Percentiles rank a stretch among this genome's conserved stretches.
Evolutionary conservation across 768 basidiomycete species (phyloP).

Genomic region (Lyophyllum shimeji): DNA sequence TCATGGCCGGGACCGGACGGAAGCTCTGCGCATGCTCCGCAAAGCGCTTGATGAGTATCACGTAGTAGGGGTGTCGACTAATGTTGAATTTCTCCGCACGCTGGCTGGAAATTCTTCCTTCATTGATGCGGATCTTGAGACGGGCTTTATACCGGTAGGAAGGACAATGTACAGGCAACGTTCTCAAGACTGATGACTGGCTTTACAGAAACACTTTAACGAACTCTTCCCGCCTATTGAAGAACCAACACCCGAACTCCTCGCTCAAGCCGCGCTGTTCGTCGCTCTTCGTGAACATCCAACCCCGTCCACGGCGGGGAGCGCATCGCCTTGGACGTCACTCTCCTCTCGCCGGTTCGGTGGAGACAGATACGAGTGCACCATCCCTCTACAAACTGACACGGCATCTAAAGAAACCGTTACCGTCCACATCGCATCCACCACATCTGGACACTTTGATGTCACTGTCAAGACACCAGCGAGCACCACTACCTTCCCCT

Average conservation of each 20-base stretch:
- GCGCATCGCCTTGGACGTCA: slow-evolving; percentile 64
- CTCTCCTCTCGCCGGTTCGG: slow-evolving; percentile 78
- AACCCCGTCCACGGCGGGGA: slow-evolving; percentile 15
- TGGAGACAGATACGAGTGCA: slow-evolving; percentile 65
- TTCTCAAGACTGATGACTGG: background rate
- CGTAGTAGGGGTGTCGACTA: slow-evolving; percentile 89
- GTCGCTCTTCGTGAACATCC: slow-evolving; percentile 64
- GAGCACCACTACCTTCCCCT: slow-evolving; percentile 38
- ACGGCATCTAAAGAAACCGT: slow-evolving; percentile 38
- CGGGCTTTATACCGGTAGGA: slow-evolving; percentile 82
- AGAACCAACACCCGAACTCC: slow-evolving; percentile 57
- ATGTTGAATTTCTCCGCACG: slow-evolving; percentile 81
- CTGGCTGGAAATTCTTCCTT: slow-evolving; percentile 81
- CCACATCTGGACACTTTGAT: slow-evolving; percentile 47
- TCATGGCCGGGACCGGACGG: slow-evolving; percentile 79
- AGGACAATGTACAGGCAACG: slow-evolving; percentile 16
- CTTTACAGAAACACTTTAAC: slow-evolving; percentile 71
- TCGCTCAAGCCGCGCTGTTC: slow-evolving; percentile 82
- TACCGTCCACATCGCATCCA: slow-evolving; percentile 39
- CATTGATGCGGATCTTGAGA: slow-evolving; percentile 79
- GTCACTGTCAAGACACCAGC: slow-evolving; percentile 43
- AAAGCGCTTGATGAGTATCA: slow-evolving; percentile 85
- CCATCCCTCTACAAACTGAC: slow-evolving; percentile 62
- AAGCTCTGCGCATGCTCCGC: slow-evolving; percentile 78
- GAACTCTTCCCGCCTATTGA: slow-evolving; percentile 73